Base-by-base conservation (phyloP, 2,329 filamentous ascomycete genomes). In the Colletotrichum tropicicola region DNA sequence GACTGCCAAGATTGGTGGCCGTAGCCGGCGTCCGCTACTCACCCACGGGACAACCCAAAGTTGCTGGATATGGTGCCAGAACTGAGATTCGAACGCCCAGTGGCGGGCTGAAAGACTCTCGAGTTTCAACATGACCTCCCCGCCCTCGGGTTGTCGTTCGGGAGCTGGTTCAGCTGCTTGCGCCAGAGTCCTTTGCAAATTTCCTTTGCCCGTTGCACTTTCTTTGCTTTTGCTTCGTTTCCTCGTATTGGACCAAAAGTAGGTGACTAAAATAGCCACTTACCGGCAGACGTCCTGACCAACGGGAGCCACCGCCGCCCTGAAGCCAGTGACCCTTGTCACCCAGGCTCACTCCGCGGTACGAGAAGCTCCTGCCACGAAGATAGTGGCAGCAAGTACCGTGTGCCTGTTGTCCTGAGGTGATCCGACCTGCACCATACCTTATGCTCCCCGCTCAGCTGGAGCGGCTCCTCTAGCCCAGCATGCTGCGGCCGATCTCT, bases 141-240 rank as follows among this genome's bases (percentile, higher is more conserved):
- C 32, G 32, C 32, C 15, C 12, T 41, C 44, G 32, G 44, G 13
- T 12, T 44, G 15, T 43, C 8, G 17, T 41, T 55, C 56, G 27
- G 56, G 9, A 41, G 21, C 15, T 43, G 17, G 35, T 15, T 37
- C 25, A 44, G 37, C 28, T 52, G 19, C n/a, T 28, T 44, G 30
- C 35, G 51, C 62, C 51, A 53, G 35, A 51, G 17, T 21, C 61
- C 15, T 25, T 8, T 12, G 17, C 37, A 35, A 51, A n/a, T 45
- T 23, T 62, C 23, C 19, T 39, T 60, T 45, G 13, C 28, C 10
- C 44, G 43, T 49, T 48, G 35, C 58, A n/a, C 3, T 8, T 8
- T 39, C 13, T 10, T 65, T 65, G 32, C 62, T 62, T 65, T 65
- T 65, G 37, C 13, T 32, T 44, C 49, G 17, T 48, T 25, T 21